A percentile compares a stretch with the other conserved stretches of the same genome.
phyloP scores from a whole-genome alignment of 2,329 filamentous ascomycete species.

The Trichoderma brevicompactum region DNA sequence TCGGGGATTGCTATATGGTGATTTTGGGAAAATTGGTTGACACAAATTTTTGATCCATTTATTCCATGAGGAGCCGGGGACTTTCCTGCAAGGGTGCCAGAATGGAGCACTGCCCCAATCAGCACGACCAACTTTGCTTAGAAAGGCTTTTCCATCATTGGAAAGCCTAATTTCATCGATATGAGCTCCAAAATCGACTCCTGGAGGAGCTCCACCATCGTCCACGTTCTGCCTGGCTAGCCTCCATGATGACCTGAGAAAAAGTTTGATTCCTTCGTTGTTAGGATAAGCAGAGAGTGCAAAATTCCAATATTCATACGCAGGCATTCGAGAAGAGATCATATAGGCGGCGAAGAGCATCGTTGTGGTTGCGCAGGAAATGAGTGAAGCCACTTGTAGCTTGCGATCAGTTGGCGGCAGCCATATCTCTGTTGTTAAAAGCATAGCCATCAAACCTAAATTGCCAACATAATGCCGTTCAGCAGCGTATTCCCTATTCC shows the following conservation, averaged over 20 bases:
- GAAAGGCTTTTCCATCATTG: constrained; percentile 21
- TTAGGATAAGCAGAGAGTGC: neutral
- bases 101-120: constrained; percentile 2
- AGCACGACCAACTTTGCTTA: constrained; percentile 20
- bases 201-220: constrained; percentile 20
- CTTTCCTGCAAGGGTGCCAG: constrained; percentile 24
- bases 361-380: constrained; percentile 32
- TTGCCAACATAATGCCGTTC: constrained; percentile 32
- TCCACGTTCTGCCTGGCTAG: constrained; percentile 29
- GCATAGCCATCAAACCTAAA: constrained; percentile 37
- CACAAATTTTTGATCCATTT: constrained; percentile 26
- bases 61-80: constrained; percentile 27
- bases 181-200: constrained; percentile 34
- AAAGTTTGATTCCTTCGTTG: constrained; percentile 28
- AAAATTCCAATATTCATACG: constrained; percentile 18
- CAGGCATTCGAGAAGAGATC: constrained; percentile 30
- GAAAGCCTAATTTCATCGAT: constrained; percentile 32
- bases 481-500: constrained; percentile 29
- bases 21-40: constrained; percentile 22
- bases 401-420: constrained; percentile 30
- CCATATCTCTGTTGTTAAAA: constrained; percentile 33
- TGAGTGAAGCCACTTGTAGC: constrained; percentile 30
- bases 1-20: neutral
- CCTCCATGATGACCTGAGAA: constrained; percentile 31
- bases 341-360: constrained; percentile 34